Percentiles rank a stretch among this genome's conserved stretches.
Conservation (phyloP, 768 basidiomycete genomes). For the Rhizopogon sp. region DNA sequence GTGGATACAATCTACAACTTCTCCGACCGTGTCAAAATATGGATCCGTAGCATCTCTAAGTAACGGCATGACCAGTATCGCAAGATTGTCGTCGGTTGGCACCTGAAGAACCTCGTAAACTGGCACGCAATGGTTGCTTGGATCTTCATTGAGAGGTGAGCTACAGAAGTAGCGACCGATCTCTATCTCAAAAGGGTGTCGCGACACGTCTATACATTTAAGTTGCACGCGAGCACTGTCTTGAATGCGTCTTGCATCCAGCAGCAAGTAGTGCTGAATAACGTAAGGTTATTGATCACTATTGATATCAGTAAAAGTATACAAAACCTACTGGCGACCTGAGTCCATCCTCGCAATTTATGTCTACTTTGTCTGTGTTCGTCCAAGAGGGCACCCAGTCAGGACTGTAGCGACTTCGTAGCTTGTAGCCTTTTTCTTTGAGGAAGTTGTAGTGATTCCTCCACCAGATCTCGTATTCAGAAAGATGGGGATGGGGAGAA, state of each 20-base stretch:
- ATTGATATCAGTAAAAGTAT: neutral
- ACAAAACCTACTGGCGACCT: neutral
- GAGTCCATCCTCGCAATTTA: slow-evolving; percentile 1
- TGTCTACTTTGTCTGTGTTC: neutral
- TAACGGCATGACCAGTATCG: slow-evolving; percentile 20
- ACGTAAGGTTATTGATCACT: neutral
- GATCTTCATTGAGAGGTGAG: neutral
- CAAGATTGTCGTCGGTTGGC: slow-evolving; percentile 3
- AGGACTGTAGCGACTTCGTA: slow-evolving; percentile 13
- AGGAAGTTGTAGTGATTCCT: slow-evolving; percentile 1
- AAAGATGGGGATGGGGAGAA: neutral
- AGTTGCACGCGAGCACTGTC: slow-evolving; percentile 23
- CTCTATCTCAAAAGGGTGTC: slow-evolving; percentile 13
- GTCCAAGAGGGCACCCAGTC: slow-evolving; percentile 19
- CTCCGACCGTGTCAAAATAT: slow-evolving; percentile 15
- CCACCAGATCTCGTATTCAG: neutral
- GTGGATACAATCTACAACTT: slow-evolving; percentile 17
- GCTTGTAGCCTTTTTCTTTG: slow-evolving; percentile 9
- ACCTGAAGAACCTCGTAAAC: slow-evolving; percentile 10
- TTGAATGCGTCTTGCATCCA: slow-evolving; percentile 21
- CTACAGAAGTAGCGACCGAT: slow-evolving; percentile 12
- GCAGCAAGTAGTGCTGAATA: neutral
- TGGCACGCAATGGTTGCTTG: slow-evolving; percentile 19
- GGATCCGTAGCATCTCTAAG: slow-evolving; percentile 11
- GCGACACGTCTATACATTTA: slow-evolving; percentile 12